Evolutionary conservation across 192 early-diverging fungal genomes (phyloP), one percentile per base, ranked within the genome.

Genomic region (Powellomyces hirtus): DNA sequence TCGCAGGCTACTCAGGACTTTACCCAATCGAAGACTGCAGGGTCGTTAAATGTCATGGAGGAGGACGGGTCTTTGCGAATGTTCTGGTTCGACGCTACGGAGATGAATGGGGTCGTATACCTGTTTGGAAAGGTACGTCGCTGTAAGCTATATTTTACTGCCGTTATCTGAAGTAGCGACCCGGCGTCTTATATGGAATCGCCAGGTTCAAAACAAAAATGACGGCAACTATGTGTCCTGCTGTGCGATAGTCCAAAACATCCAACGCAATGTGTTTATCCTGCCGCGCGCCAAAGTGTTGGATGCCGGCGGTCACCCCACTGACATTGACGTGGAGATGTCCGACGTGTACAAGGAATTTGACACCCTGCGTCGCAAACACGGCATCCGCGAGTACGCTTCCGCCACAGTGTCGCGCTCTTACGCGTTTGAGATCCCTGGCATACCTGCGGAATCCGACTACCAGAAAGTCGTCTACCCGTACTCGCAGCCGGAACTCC

Each of bases 21-120:
- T 8, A 49, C 31, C 31, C 72, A 58, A 35, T 38, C 60, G 44
- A 45, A 50, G 37, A 36, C 13, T 13, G 13, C 50, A 44, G 31
- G 38, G 38, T 18, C 30, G 1, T 24, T 38, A 1, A 59, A 59
- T 42, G 30, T 78, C 29, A 50, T 83, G 29, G 82, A 82, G 46
- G 63, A 44, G 22, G 85, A 89, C 56, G 87, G 88, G 14, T 75
- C 75, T 6, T 40, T 96, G 49, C 72, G 73, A 38, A 78, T 95
- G 73, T 99, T 85, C 78, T 99, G 95, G 95, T 79, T 95, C 50
- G 97, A 99, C 73, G 94, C 92, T 16, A 84, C 83, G 51, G 94
- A 99, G 68, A 84, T 84, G 52, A 76, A 85, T 59, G 95, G 94
- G 0, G 64, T 75, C 16, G 81, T 99, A 0, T 98, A 97, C 60